phyloP scores from a whole-genome alignment of 1,284 basidiomycete genomes.

The Coniferiporia sulphurascens region DNA sequence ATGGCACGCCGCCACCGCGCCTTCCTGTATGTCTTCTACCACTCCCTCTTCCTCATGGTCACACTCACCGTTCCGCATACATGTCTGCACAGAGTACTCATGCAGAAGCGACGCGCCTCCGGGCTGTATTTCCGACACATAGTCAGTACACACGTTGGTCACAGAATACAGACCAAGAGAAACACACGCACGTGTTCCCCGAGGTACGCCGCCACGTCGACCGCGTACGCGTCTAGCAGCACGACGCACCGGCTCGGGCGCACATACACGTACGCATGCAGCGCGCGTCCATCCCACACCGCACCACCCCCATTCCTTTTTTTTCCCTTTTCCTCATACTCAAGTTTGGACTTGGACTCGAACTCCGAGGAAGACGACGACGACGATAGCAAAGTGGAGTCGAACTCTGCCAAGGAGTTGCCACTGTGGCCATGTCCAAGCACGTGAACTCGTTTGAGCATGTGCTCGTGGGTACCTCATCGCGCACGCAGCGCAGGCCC shows the following conservation, averaged over 20 bases:
- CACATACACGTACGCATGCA: conserved; percentile 31
- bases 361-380: conserved; percentile 8
- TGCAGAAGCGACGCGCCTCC: conserved; percentile 47
- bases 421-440: conserved; percentile 21
- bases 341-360: conserved; percentile 1
- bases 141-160: too few species aligned
- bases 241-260: conserved; percentile 42
- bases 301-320: conserved; percentile 32
- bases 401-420: not conserved
- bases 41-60: not conserved
- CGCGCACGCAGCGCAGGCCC: conserved; percentile 49
- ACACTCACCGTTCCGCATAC: conserved; percentile 16
- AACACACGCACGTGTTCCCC: conserved; percentile 55
- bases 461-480: conserved; percentile 48
- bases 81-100: conserved; percentile 36
- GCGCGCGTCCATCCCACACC: conserved; percentile 36
- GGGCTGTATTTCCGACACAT: conserved; percentile 34
- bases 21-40: conserved; percentile 25
- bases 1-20: conserved; percentile 62
- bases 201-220: conserved; percentile 63
- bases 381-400: conserved; percentile 7
- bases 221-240: conserved; percentile 55
- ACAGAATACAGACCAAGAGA: not conserved
- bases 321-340: conserved; percentile 20
- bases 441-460: conserved; percentile 39